phyloP scores from a whole-genome alignment of 2,329 filamentous ascomycete genomes.

The Monilinia aucupariae region DNA sequence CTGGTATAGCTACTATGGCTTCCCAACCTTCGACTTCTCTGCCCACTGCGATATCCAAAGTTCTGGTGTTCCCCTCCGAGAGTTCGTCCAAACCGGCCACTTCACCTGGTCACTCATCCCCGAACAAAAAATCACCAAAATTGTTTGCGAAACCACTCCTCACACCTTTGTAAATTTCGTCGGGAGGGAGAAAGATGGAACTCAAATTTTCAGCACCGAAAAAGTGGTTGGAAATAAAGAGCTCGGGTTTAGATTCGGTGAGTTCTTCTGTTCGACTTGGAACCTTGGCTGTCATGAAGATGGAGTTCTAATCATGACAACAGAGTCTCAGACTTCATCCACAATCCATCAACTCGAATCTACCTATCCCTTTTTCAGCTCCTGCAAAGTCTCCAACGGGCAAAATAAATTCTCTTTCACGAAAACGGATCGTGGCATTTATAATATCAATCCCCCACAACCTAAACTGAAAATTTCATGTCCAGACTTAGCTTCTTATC shows the following conservation, averaged over 20 bases:
- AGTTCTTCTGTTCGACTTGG: background rate
- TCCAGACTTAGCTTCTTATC: constrained; percentile 8
- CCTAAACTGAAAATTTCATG: background rate
- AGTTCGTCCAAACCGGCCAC: constrained; percentile 1
- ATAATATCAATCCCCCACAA: background rate
- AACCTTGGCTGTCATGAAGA: background rate
- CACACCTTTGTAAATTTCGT: constrained; percentile 7
- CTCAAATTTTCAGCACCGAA: background rate
- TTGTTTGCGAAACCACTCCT: constrained; percentile 5
- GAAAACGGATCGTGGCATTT: constrained; percentile 4
- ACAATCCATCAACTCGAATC: constrained; percentile 9
- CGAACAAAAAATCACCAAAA: constrained; percentile 13
- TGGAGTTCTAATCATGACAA: background rate
- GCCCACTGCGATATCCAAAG: constrained; percentile 8
- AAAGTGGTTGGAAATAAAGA: background rate
- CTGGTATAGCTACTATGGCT: constrained; percentile 8
- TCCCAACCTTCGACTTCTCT: constrained; percentile 3
- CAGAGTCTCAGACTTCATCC: background rate
- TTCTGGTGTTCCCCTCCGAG: constrained; percentile 2
- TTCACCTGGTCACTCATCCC: constrained; percentile 7
- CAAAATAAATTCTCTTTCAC: constrained; percentile 1
- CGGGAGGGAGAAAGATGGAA: background rate
- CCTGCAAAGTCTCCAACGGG: constrained; percentile 2
- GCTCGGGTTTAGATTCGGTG: constrained; percentile 1
- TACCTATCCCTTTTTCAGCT: background rate